Evolutionary conservation across 768 basidiomycete species (phyloP).

Genomic region (Rhodosporidiobolus odoratus): DNA sequence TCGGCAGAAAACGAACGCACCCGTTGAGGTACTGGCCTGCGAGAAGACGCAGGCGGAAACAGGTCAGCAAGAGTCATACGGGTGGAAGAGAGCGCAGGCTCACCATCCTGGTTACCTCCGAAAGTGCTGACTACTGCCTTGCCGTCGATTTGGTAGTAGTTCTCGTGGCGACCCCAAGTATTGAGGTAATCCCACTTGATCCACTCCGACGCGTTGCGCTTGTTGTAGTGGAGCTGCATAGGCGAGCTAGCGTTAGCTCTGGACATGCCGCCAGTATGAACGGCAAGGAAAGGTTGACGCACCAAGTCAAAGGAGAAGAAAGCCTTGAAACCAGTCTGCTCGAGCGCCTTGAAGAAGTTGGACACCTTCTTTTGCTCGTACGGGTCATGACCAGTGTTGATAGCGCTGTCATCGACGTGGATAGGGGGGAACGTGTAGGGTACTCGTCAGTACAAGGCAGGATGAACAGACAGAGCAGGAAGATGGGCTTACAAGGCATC

Average conservation of each 20-base stretch:
- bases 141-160: conserved; percentile 14
- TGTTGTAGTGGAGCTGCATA: conserved; percentile 25
- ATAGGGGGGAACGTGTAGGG: no score
- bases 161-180: background rate
- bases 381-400: conserved; percentile 12
- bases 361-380: conserved; percentile 4
- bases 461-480: background rate
- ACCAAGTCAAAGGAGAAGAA: conserved; percentile 34
- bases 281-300: no score
- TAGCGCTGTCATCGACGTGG: background rate
- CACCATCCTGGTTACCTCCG: conserved; percentile 1
- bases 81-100: background rate
- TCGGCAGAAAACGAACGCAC: background rate
- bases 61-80: no score
- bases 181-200: conserved; percentile 9
- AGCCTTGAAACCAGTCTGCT: conserved; percentile 4
- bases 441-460: no score
- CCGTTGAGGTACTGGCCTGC: conserved; percentile 14
- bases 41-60: no score
- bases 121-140: conserved; percentile 14
- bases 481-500: conserved; percentile 21
- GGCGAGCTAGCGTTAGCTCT: background rate
- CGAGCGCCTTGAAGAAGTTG: conserved; percentile 12
- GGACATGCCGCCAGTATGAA: background rate
- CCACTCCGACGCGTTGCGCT: background rate